These are phyloP conservation scores for Chaetomiaceae sp. DNA, from an alignment of 2,329 filamentous ascomycete species.

Conservation along the genomic window DNA sequence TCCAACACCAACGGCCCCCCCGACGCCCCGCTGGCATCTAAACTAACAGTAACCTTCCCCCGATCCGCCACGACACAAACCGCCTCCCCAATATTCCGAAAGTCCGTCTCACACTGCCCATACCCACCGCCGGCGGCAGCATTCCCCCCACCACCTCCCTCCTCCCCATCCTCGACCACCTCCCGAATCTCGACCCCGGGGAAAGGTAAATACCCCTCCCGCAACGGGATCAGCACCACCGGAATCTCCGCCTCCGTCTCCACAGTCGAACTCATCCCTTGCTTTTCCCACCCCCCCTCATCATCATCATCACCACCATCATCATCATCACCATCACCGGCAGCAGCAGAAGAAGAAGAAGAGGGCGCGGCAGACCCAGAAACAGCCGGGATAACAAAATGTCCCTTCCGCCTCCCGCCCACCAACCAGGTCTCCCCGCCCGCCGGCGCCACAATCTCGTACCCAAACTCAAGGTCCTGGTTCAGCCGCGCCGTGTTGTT, in stretches of 20 bases:
- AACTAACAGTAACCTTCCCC: constrained; percentile 65
- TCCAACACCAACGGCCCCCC: constrained; percentile 65
- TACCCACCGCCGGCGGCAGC: constrained; percentile 11
- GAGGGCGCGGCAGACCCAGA: no score
- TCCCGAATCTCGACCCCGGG: constrained; percentile 76
- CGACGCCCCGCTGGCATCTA: constrained; percentile 62
- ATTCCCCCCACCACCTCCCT: neutral
- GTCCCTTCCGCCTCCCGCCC: constrained; percentile 73
- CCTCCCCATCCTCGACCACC: constrained; percentile 35
- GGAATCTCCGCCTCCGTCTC: constrained; percentile 56
- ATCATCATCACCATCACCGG: constrained; percentile 12
- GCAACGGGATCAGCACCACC: constrained; percentile 74
- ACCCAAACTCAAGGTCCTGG: constrained; percentile 68
- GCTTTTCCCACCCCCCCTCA: no score
- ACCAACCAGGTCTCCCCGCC: constrained; percentile 73
- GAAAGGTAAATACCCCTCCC: constrained; percentile 71
- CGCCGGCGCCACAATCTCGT: constrained; percentile 69
- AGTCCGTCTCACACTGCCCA: constrained; percentile 72
- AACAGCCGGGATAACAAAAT: constrained; percentile 59
- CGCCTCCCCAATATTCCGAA: constrained; percentile 70
- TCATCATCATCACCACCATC: neutral
- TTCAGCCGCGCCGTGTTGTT: constrained; percentile 7
- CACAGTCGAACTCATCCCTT: constrained; percentile 38
- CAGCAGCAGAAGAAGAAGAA: neutral
- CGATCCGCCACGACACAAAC: constrained; percentile 71